A percentile compares a stretch with the other conserved stretches of the same genome.
These are phyloP conservation scores for Leccinum imitatum DNA, from an alignment of 768 basidiomycete genomes.

Conservation along the genomic window DNA sequence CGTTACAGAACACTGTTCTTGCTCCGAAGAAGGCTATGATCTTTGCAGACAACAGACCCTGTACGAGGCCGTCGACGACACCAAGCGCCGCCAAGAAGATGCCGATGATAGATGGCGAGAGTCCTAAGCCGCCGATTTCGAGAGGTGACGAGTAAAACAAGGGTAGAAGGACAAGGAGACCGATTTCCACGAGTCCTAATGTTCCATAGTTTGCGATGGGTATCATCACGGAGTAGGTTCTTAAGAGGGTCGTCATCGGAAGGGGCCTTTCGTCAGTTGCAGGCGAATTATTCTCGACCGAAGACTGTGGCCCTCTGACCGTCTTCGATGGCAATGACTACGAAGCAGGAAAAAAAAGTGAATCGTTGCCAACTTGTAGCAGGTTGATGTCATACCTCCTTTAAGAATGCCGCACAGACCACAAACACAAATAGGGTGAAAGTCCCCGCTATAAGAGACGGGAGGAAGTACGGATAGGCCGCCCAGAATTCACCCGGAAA, in stretches of 20 bases:
- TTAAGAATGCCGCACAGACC: conserved; percentile 25
- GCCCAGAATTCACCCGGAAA: conserved; percentile 44
- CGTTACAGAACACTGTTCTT: conserved; percentile 39
- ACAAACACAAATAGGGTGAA: conserved; percentile 15
- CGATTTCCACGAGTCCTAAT: conserved; percentile 44
- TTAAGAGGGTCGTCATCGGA: conserved; percentile 36
- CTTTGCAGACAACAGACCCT: conserved; percentile 40
- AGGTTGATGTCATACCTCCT: conserved; percentile 28
- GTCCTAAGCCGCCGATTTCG: conserved; percentile 42
- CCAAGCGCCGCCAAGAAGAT: conserved; percentile 37
- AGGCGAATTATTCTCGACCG: not conserved
- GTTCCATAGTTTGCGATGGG: conserved; percentile 43
- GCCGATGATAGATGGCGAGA: conserved; percentile 43
- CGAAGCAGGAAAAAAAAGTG: not conserved
- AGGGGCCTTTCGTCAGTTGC: conserved; percentile 8
- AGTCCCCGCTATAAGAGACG: conserved; percentile 27
- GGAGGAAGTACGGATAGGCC: conserved; percentile 38
- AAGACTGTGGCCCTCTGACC: not conserved
- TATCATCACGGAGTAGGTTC: conserved; percentile 35
- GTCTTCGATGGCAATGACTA: conserved; percentile 29
- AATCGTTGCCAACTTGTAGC: not conserved
- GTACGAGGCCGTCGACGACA: conserved; percentile 38
- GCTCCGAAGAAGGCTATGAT: conserved; percentile 42
- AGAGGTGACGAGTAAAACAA: conserved; percentile 47
- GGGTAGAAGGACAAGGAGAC: conserved; percentile 40